Percentiles rank a stretch among this genome's conserved stretches.
Evolutionary conservation across 352 stramenopile genomes (phyloP).

Genomic region (Pythium aristosporum): DNA sequence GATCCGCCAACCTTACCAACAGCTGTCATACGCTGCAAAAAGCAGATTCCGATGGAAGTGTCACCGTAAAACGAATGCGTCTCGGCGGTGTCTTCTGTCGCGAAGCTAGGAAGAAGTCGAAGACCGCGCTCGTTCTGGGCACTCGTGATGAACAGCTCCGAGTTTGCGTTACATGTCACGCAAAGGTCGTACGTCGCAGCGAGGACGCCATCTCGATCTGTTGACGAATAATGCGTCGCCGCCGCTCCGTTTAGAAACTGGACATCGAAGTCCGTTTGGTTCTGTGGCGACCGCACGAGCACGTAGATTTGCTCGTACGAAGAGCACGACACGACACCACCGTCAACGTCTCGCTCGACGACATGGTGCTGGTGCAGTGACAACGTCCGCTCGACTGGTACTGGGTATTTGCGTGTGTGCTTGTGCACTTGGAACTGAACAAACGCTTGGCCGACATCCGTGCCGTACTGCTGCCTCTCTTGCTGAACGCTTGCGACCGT

Average conservation of each 20-base stretch:
- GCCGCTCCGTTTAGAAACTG: slow-evolving; percentile 65
- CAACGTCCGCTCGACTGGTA: slow-evolving; percentile 47
- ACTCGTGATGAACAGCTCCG: slow-evolving; percentile 69
- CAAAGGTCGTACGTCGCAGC: slow-evolving; percentile 79
- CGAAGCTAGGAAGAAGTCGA: slow-evolving; percentile 68
- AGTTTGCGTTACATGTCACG: slow-evolving; percentile 71
- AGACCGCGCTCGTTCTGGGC: slow-evolving; percentile 69
- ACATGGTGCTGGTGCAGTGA: slow-evolving; percentile 72
- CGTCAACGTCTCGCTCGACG: slow-evolving; percentile 57
- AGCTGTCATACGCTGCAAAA: slow-evolving; percentile 72
- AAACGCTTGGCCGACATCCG: slow-evolving; percentile 51
- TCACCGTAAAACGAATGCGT: slow-evolving; percentile 82
- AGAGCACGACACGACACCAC: slow-evolving; percentile 54
- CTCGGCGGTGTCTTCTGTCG: slow-evolving; percentile 60
- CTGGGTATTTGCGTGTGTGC: slow-evolving; percentile 58
- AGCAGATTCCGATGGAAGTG: slow-evolving; percentile 73
- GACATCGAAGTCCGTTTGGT: slow-evolving; percentile 62
- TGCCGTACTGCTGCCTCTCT: slow-evolving; percentile 44
- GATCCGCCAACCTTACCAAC: slow-evolving; percentile 62
- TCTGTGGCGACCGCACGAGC: slow-evolving; percentile 52
- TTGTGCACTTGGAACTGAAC: slow-evolving; percentile 76
- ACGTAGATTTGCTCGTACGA: slow-evolving; percentile 71
- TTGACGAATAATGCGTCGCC: slow-evolving; percentile 52
- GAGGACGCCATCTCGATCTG: slow-evolving; percentile 72
- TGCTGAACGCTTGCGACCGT: slow-evolving; percentile 46